Base-by-base conservation (phyloP, 2,329 filamentous ascomycete species). In the Neospermospora avenae region DNA sequence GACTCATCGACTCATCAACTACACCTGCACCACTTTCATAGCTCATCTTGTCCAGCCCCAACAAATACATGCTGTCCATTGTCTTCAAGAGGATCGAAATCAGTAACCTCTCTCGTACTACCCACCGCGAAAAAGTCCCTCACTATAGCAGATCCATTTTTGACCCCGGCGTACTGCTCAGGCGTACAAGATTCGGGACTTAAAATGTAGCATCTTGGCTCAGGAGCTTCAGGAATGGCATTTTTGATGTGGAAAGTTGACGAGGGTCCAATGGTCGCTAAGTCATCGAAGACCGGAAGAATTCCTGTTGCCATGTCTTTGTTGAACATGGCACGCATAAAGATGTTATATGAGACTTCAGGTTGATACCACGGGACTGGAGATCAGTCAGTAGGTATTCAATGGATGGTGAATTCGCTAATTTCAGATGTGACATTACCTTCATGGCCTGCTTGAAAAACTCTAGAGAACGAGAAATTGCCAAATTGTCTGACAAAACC, bases 401-500 rank as follows among this genome's bases (percentile, higher is more conserved):
- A 2, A 11, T n/a, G 25, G 61, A 59, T 57, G 74, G 65, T n/a
- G 41, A 31, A 31, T 74, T 69, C 41, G 74, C 71, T 64, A 6
- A 71, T 65, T 7, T 70, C 31, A 24, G 20, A 22, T 11, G 3
- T 4, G 18, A 5, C 20, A 46, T 31, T 72, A 83, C 83, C 11
- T 77, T 65, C 31, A 68, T 88, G 86, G 2, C 86, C 85, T 24
- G 84, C 78, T 66, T 87, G 81, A 71, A 84, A 88, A 49, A 88
- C 77, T 14, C 86, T 78, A 37, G 81, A 82, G 70, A 88, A 88
- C 25, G 80, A 84, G 58, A 88, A 80, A 65, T 91, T 91, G 16
- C 87, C 89, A 68, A 83, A 88, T 72, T 93, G 89, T 5, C 89
- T 81, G 0, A 90, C 88, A 58, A 83, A 80, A 16, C 89, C 90